Evolutionary conservation across 805 yeast genomes (phyloP).

Genomic region (Barnettozyma populi): DNA sequence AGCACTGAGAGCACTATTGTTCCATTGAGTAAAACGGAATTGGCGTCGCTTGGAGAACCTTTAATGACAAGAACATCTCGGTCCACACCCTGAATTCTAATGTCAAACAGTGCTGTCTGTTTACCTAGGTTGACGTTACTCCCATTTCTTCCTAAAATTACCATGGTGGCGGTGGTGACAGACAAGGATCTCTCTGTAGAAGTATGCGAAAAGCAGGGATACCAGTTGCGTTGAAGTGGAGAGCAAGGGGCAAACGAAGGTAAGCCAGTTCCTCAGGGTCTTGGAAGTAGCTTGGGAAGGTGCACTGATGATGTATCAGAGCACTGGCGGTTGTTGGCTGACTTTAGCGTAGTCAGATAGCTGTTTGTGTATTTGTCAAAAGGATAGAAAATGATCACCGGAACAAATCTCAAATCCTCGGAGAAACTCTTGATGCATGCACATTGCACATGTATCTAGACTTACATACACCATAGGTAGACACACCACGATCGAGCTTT

Average conservation of each 20-base stretch:
- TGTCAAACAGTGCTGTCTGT: conserved; percentile 40
- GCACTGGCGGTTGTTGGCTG: background rate
- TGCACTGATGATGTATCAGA: background rate
- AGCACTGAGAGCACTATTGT: conserved; percentile 66
- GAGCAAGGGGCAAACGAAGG: background rate
- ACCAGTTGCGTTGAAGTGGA: background rate
- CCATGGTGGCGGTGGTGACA: background rate
- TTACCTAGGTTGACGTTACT: conserved; percentile 16
- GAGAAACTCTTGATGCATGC: background rate
- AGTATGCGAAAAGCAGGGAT: background rate
- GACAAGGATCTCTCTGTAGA: background rate
- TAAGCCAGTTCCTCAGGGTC: background rate
- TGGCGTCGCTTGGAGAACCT: conserved; percentile 74
- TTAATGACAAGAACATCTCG: conserved; percentile 76
- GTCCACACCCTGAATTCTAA: conserved; percentile 59
- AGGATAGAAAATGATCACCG: background rate
- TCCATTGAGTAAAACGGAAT: conserved; percentile 72
- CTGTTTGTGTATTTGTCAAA: background rate
- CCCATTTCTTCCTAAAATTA: conserved; percentile 17
- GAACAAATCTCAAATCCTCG: background rate
- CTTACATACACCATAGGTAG: background rate
- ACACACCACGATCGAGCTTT: no score
- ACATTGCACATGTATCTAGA: background rate
- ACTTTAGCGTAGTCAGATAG: background rate
- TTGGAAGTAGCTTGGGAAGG: background rate